Percentiles rank a stretch among this genome's conserved stretches.
Evolutionary conservation across 768 basidiomycete species (phyloP).

Genomic region (Fibroporia radiculosa): DNA sequence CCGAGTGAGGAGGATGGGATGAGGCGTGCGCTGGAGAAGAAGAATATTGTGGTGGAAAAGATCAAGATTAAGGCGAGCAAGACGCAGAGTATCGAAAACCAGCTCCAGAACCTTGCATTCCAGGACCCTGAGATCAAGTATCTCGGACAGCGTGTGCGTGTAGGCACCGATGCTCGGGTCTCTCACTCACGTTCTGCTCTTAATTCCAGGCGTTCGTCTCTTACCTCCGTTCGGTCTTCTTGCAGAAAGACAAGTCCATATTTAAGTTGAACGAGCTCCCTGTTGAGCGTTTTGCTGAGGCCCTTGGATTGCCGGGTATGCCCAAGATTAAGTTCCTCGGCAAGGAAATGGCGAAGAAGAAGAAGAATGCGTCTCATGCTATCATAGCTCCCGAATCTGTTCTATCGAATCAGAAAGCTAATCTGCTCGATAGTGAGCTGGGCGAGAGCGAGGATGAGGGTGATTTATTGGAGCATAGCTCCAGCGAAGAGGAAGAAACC

Average conservation of each 20-base stretch:
- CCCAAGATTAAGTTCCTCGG: constrained; percentile 90
- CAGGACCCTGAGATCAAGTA: constrained; percentile 97
- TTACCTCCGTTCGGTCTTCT: constrained; percentile 84
- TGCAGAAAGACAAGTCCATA: constrained; percentile 90
- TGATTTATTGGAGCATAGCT: constrained; percentile 12
- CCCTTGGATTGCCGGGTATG: constrained; percentile 87
- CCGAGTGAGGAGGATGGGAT: constrained; percentile 96
- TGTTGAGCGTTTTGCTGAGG: constrained; percentile 76
- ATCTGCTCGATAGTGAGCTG: constrained; percentile 9
- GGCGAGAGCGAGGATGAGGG: constrained; percentile 22
- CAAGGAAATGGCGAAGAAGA: constrained; percentile 59
- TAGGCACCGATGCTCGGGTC: background rate
- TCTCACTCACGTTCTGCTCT: background rate
- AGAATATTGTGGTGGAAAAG: constrained; percentile 61
- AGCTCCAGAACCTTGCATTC: constrained; percentile 89
- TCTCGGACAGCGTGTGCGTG: constrained; percentile 80
- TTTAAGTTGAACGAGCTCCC: constrained; percentile 85
- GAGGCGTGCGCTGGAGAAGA: constrained; percentile 59
- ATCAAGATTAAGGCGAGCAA: constrained; percentile 90
- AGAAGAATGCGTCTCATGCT: constrained; percentile 52
- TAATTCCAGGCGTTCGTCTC: constrained; percentile 83
- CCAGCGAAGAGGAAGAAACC: constrained; percentile 23
- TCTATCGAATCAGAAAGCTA: constrained; percentile 10
- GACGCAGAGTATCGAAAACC: constrained; percentile 75
- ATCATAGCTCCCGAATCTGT: background rate